A percentile compares a stretch with the other conserved stretches of the same genome.
phyloP scores from a whole-genome alignment of 768 basidiomycete species.

The Naematelia aurantialba region DNA sequence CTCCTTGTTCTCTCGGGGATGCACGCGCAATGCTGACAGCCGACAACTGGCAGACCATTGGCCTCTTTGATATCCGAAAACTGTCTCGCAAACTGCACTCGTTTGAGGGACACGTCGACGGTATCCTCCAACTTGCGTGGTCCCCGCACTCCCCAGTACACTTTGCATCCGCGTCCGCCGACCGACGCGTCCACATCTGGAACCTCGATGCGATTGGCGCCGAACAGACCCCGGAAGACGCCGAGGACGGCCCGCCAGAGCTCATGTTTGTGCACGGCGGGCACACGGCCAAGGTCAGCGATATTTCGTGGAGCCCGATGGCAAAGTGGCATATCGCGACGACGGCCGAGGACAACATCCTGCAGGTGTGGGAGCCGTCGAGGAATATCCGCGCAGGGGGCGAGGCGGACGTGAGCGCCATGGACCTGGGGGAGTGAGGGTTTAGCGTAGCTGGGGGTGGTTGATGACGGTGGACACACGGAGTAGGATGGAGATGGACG shows the following conservation, averaged over 20 bases:
- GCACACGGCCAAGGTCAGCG: constrained; percentile 67
- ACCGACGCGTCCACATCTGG: constrained; percentile 92
- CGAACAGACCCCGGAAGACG: constrained; percentile 96
- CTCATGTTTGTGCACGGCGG: constrained; percentile 92
- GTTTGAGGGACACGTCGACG: constrained; percentile 90
- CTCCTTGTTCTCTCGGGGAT: constrained; percentile 1
- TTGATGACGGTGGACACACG: too few species aligned
- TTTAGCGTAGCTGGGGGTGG: too few species aligned
- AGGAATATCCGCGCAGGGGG: constrained; percentile 92
- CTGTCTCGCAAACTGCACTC: constrained; percentile 70
- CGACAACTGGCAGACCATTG: constrained; percentile 62
- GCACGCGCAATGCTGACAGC: background rate
- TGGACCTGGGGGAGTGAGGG: constrained; percentile 72
- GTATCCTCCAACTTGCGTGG: constrained; percentile 91
- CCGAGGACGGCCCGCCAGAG: constrained; percentile 97
- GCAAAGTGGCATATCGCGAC: constrained; percentile 83
- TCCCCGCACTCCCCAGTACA: constrained; percentile 87
- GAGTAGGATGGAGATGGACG: too few species aligned
- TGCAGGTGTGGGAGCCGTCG: constrained; percentile 96
- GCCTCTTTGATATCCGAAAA: constrained; percentile 78
- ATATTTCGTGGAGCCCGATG: constrained; percentile 82
- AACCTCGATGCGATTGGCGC: constrained; percentile 84
- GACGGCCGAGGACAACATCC: constrained; percentile 93
- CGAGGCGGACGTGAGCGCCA: constrained; percentile 74
- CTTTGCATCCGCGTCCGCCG: constrained; percentile 91